Percentiles rank a stretch among this genome's conserved stretches.
Evolutionary conservation across 805 yeast genomes (phyloP).

Genomic region (Yamadazyma nakazawae): DNA sequence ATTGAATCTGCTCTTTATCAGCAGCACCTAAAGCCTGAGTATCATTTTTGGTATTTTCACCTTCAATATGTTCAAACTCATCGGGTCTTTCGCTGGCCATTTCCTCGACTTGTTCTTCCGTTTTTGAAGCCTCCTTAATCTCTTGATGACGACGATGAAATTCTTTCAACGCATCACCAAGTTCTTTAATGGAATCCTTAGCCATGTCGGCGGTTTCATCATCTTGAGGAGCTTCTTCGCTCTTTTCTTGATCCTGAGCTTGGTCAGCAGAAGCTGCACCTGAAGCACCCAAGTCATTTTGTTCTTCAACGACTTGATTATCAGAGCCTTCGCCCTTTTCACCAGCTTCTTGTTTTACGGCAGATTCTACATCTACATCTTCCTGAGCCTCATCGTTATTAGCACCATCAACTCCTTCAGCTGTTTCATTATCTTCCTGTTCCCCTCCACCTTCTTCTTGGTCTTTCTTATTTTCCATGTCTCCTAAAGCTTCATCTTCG

Average conservation of each 20-base stretch:
- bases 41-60: slow-evolving; percentile 70
- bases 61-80: slow-evolving; percentile 81
- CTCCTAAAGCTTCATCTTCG: slow-evolving; percentile 32
- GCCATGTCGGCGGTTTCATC: slow-evolving; percentile 65
- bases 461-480: slow-evolving; percentile 26
- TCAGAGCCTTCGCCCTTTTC: slow-evolving; percentile 63
- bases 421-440: slow-evolving; percentile 25
- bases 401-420: slow-evolving; percentile 56
- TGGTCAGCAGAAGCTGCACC: slow-evolving; percentile 48
- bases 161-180: slow-evolving; percentile 90
- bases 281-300: slow-evolving; percentile 65
- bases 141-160: slow-evolving; percentile 89
- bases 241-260: slow-evolving; percentile 37
- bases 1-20: slow-evolving; percentile 69
- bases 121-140: slow-evolving; percentile 63
- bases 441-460: slow-evolving; percentile 41
- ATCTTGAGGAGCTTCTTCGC: slow-evolving; percentile 36
- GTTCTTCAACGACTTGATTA: slow-evolving; percentile 51
- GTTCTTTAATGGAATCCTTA: slow-evolving; percentile 74
- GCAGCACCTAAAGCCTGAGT: slow-evolving; percentile 95
- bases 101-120: slow-evolving; percentile 51
- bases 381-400: slow-evolving; percentile 42
- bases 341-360: slow-evolving; percentile 58
- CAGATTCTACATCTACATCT: slow-evolving; percentile 53
- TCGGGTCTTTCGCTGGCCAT: slow-evolving; percentile 70